These are phyloP conservation scores for Ophiorrhiza pumila DNA, from an alignment of 257 asterid genomes.

Conservation along the genomic window DNA sequence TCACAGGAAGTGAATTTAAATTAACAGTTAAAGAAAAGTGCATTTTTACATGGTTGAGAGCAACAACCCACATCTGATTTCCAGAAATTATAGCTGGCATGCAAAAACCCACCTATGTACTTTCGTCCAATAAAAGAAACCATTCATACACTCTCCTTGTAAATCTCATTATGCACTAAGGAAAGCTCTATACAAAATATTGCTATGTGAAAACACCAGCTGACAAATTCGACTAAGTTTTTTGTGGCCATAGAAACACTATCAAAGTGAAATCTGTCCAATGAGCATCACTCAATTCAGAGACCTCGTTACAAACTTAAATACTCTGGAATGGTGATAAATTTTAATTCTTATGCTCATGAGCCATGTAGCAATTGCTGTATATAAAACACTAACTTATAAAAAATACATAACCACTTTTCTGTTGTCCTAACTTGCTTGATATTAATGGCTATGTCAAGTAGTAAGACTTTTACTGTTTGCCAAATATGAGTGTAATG, in stretches of 20 bases:
- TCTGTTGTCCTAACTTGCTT: neutral
- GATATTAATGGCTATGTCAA: too few species aligned
- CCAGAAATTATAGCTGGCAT: neutral
- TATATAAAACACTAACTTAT: neutral
- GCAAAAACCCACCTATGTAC: neutral
- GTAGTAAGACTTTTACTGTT: too few species aligned
- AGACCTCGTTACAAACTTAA: neutral
- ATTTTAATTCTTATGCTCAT: too few species aligned
- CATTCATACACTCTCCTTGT: neutral
- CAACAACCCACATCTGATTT: neutral
- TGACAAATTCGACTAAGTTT: neutral
- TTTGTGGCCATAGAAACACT: neutral
- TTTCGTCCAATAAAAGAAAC: neutral
- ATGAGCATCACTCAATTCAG: neutral
- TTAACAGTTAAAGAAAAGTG: neutral
- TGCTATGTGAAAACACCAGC: neutral
- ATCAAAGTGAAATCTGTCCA: neutral
- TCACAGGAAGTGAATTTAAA: neutral
- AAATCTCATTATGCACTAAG: neutral
- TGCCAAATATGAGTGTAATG: too few species aligned
- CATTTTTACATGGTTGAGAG: neutral
- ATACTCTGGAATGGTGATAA: neutral
- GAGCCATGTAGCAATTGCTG: neutral
- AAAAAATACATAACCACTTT: neutral
- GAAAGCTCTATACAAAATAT: neutral